A percentile compares a stretch with the other conserved stretches of the same genome.
Conservation (phyloP, 2,329 filamentous ascomycete species). For the Didymellaceae sp. region DNA sequence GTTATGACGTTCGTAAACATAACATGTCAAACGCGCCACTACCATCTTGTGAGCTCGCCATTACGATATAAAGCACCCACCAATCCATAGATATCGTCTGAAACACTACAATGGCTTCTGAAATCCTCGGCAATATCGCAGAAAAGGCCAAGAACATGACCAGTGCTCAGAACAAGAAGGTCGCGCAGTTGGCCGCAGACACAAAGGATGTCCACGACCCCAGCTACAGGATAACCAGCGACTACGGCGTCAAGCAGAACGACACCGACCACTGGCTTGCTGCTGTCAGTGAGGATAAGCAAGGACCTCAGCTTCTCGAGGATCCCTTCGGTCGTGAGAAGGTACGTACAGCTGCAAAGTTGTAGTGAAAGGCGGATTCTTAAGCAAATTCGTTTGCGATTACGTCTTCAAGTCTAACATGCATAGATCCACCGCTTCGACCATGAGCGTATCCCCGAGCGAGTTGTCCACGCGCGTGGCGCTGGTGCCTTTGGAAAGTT, state of each 20-base stretch:
- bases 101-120: conserved; percentile 37
- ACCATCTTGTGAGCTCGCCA: background rate
- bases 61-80: conserved; percentile 10
- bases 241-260: conserved; percentile 75
- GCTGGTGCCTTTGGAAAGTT: conserved; percentile 71
- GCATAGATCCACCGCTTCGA: conserved; percentile 76
- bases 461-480: conserved; percentile 71
- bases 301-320: conserved; percentile 73
- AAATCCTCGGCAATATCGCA: conserved; percentile 36
- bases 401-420: conserved; percentile 10
- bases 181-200: conserved; percentile 65
- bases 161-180: conserved; percentile 58
- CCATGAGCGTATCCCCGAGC: conserved; percentile 72
- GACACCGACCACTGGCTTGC: conserved; percentile 82
- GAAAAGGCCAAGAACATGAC: conserved; percentile 44
- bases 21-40: conserved; percentile 4
- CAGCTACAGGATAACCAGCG: conserved; percentile 71
- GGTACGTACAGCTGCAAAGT: conserved; percentile 51
- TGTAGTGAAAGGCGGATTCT: too few relatives aligned
- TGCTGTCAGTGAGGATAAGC: conserved; percentile 65
- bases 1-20: conserved; percentile 30
- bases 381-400: background rate
- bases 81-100: conserved; percentile 6
- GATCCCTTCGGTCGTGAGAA: conserved; percentile 77
- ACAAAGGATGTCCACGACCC: conserved; percentile 64